These are phyloP conservation scores for Neospora caninum DNA, from an alignment of 169 alveolate species.

Conservation along the genomic window DNA sequence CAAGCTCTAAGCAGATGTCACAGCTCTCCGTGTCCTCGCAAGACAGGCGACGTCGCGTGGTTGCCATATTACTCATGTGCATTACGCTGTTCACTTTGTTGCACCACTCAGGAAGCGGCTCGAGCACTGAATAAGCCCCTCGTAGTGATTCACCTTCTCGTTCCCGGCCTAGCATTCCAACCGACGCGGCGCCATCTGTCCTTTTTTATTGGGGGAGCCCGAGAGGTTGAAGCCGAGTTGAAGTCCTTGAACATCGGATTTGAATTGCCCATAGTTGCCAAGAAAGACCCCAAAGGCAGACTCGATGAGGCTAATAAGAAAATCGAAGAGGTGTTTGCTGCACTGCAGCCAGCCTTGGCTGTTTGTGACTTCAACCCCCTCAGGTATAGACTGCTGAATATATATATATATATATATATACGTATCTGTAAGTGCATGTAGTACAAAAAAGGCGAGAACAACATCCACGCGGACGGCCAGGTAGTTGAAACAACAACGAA, in stretches of 20 bases:
- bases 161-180: conserved; percentile 31
- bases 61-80: neutral
- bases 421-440: neutral
- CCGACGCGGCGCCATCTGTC: conserved; percentile 29
- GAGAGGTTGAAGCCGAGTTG: conserved; percentile 61
- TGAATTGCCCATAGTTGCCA: conserved; percentile 54
- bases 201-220: conserved; percentile 43
- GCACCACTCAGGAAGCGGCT: conserved; percentile 33
- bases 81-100: neutral
- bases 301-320: neutral
- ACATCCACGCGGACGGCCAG: too few species aligned
- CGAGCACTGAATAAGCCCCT: conserved; percentile 19
- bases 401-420: conserved; percentile 12
- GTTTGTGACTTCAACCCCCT: conserved; percentile 51
- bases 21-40: too few species aligned
- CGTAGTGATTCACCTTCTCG: conserved; percentile 40
- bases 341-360: conserved; percentile 29
- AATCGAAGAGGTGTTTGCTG: neutral
- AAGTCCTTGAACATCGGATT: conserved; percentile 68
- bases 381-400: conserved; percentile 19
- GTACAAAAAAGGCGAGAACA: too few species aligned
- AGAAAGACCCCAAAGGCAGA: conserved; percentile 55
- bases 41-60: too few species aligned
- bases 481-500: too few species aligned
- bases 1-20: too few species aligned